These are phyloP conservation scores for Periglandula ipomoeae DNA, from an alignment of 2,329 filamentous ascomycete species.

Conservation along the genomic window DNA sequence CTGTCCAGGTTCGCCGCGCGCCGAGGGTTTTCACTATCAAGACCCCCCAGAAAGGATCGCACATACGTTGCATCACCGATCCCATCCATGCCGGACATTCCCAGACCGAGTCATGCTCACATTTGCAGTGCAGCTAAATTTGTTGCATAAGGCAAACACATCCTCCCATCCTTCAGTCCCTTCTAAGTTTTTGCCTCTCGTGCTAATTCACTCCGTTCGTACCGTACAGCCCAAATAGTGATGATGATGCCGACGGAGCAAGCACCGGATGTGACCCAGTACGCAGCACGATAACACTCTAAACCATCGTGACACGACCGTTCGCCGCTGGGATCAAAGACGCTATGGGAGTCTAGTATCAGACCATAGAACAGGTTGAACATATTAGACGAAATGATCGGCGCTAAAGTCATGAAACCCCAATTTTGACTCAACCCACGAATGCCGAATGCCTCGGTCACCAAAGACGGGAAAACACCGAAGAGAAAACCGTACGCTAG, in stretches of 20 bases:
- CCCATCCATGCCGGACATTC: no score
- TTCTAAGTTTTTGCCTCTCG: slow-evolving; percentile 20
- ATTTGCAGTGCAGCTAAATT: background rate
- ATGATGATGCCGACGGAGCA: slow-evolving; percentile 61
- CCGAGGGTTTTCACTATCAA: no score
- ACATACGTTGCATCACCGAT: no score
- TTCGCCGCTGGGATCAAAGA: slow-evolving; percentile 58
- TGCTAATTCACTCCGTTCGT: slow-evolving; percentile 36
- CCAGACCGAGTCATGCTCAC: no score
- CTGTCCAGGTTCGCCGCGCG: no score
- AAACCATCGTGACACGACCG: slow-evolving; percentile 69
- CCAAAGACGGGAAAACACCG: slow-evolving; percentile 83
- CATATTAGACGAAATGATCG: slow-evolving; percentile 78
- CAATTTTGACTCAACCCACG: slow-evolving; percentile 87
- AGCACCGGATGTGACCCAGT: slow-evolving; percentile 66
- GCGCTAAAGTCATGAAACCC: slow-evolving; percentile 88
- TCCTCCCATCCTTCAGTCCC: background rate
- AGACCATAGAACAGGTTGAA: slow-evolving; percentile 88
- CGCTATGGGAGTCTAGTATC: slow-evolving; percentile 74
- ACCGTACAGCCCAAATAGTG: slow-evolving; percentile 60
- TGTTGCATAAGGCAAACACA: background rate
- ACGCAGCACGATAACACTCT: slow-evolving; percentile 72
- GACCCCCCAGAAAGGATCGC: no score
- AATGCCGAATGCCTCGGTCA: slow-evolving; percentile 86
- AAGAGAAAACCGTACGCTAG: slow-evolving; percentile 90